Percentiles rank a stretch among this genome's conserved stretches.
Conservation (phyloP, 148 eudicot species). For the Cornus controversa region DNA sequence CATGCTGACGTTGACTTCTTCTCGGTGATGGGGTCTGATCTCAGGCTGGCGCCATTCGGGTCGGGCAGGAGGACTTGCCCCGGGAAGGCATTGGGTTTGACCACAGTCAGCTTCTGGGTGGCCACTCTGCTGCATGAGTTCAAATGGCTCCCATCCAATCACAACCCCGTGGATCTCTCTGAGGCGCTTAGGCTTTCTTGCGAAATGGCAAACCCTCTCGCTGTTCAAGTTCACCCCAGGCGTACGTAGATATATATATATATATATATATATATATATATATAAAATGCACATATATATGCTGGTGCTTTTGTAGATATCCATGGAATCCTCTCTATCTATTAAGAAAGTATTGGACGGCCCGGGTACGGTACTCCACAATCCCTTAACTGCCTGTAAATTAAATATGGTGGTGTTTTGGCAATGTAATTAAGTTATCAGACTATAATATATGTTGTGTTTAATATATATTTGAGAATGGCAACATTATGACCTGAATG, state of each 20-base stretch:
- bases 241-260: background rate
- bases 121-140: conserved; percentile 50
- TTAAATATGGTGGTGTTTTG: too few relatives aligned
- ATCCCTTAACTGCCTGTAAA: too few relatives aligned
- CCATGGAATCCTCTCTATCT: too few relatives aligned
- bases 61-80: conserved; percentile 70
- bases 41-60: conserved; percentile 70
- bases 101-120: conserved; percentile 62
- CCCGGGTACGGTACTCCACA: too few relatives aligned
- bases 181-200: conserved; percentile 59
- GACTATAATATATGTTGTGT: too few relatives aligned
- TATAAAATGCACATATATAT: background rate
- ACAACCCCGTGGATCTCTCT: conserved; percentile 41
- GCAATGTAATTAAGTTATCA: too few relatives aligned
- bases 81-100: conserved; percentile 53
- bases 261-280: background rate
- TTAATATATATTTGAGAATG: too few relatives aligned
- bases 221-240: conserved; percentile 27
- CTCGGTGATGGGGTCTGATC: conserved; percentile 57
- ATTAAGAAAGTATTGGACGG: too few relatives aligned
- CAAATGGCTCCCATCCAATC: conserved; percentile 26
- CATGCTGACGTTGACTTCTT: conserved; percentile 18
- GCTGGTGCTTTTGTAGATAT: too few relatives aligned
- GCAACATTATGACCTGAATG: too few relatives aligned
- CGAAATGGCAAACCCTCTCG: conserved; percentile 71